Conservation (phyloP, 768 basidiomycete genomes). For the Suillus paluster region DNA sequence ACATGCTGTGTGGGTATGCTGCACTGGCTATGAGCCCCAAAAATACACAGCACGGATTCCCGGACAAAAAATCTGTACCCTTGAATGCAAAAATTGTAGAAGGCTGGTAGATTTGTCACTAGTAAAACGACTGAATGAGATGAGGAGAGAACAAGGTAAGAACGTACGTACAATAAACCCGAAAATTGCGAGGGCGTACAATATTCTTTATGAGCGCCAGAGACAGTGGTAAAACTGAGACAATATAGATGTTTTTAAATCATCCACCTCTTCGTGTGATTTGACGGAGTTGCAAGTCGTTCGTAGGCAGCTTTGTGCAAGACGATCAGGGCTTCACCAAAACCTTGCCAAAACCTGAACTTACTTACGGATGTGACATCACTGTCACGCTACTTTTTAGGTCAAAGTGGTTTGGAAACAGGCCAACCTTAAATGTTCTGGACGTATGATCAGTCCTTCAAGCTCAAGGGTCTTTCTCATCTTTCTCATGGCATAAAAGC, state of each 20-base stretch:
- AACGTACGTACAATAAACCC: constrained; percentile 20
- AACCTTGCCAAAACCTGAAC: constrained; percentile 36
- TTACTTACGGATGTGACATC: constrained; percentile 43
- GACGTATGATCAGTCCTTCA: neutral
- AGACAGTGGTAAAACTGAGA: neutral
- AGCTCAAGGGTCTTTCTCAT: neutral
- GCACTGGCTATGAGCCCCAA: neutral
- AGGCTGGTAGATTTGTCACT: neutral
- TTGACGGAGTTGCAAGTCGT: neutral
- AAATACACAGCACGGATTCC: neutral
- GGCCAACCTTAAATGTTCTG: neutral
- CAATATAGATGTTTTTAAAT: neutral
- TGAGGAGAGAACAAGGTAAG: constrained; percentile 10
- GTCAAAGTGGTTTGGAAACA: constrained; percentile 12
- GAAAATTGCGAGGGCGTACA: neutral
- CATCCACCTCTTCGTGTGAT: neutral
- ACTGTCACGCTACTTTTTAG: constrained; percentile 32
- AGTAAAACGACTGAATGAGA: constrained; percentile 15
- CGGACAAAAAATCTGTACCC: neutral
- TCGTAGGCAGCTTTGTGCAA: constrained; percentile 22
- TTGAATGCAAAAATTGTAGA: neutral
- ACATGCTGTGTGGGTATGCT: constrained; percentile 28
- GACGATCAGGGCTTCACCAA: constrained; percentile 30
- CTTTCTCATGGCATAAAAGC: neutral
- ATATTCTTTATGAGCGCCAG: neutral